Conservation (phyloP, 768 basidiomycete species). For the Leccinellum albellum region DNA sequence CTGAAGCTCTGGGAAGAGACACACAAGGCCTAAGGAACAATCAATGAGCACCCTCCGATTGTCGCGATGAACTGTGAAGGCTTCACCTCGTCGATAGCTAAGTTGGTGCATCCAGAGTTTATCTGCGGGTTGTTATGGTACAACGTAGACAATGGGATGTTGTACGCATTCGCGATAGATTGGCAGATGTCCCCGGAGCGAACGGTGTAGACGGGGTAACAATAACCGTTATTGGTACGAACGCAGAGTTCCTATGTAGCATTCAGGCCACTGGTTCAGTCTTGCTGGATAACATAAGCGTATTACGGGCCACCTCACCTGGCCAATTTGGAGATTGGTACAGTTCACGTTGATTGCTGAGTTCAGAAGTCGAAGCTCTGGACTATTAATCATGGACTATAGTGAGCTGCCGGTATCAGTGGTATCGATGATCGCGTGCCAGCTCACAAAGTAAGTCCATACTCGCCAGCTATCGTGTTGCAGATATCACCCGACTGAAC, state of each 20-base stretch:
- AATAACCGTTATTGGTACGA: conserved; percentile 40
- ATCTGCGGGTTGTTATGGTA: no score
- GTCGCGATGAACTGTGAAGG: background rate
- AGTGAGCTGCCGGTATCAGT: background rate
- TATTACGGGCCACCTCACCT: conserved; percentile 34
- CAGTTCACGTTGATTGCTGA: conserved; percentile 47
- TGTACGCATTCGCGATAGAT: no score
- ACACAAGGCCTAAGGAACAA: background rate
- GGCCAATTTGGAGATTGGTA: conserved; percentile 48
- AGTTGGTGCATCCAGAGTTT: no score
- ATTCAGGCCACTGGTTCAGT: no score
- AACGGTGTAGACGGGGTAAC: conserved; percentile 20
- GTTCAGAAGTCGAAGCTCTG: no score
- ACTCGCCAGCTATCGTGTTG: conserved; percentile 54
- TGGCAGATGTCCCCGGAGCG: no score
- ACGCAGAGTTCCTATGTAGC: no score
- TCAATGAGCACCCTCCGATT: background rate
- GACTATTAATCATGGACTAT: no score
- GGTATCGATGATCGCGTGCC: background rate
- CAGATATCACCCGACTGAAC: conserved; percentile 58
- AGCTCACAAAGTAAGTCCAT: conserved; percentile 61
- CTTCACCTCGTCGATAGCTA: background rate
- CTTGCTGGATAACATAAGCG: no score
- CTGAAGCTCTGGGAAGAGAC: background rate
- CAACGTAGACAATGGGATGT: no score